Evolutionary conservation across 371 early-diverging fungal genomes (phyloP).

Genomic region (Rhizomucor pusillus): DNA sequence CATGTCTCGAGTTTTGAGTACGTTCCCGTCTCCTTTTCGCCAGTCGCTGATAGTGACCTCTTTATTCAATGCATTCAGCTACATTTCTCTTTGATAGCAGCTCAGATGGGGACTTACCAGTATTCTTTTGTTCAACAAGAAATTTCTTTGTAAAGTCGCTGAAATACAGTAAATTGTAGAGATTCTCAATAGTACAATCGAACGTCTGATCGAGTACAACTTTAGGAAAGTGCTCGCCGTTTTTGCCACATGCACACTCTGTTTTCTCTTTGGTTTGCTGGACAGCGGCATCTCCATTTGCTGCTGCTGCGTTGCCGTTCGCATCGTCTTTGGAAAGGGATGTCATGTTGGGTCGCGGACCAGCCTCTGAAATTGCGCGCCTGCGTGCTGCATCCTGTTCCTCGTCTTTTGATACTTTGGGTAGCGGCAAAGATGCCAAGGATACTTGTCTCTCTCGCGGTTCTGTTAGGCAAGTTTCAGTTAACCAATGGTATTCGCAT

Average conservation of each 20-base stretch:
- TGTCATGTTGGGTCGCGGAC: slow-evolving; percentile 22
- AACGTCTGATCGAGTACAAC: slow-evolving; percentile 49
- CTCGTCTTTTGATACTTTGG: slow-evolving; percentile 6
- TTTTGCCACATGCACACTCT: slow-evolving; percentile 48
- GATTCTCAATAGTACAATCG: slow-evolving; percentile 42
- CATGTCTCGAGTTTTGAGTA: slow-evolving; percentile 27
- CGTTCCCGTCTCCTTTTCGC: slow-evolving; percentile 26
- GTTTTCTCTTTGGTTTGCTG: slow-evolving; percentile 30
- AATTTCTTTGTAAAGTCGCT: slow-evolving; percentile 39
- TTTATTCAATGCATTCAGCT: too few relatives aligned
- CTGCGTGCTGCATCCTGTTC: slow-evolving; percentile 13
- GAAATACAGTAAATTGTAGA: slow-evolving; percentile 49
- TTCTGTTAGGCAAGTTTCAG: too few relatives aligned
- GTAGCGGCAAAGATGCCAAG: slow-evolving; percentile 18
- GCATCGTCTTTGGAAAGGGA: slow-evolving; percentile 1
- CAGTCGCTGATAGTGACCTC: slow-evolving; percentile 43
- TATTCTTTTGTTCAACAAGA: slow-evolving; percentile 38
- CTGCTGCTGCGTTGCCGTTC: not conserved
- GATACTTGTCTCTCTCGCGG: slow-evolving; percentile 12
- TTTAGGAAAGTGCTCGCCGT: slow-evolving; percentile 46
- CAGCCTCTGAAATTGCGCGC: slow-evolving; percentile 29
- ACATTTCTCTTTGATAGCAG: not conserved
- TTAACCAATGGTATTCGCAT: not conserved
- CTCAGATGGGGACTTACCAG: slow-evolving; percentile 24
- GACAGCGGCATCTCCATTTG: not conserved